Evolutionary conservation across 495 filamentous ascomycete species (phyloP).

Genomic region (Astrocystis sublimbata): DNA sequence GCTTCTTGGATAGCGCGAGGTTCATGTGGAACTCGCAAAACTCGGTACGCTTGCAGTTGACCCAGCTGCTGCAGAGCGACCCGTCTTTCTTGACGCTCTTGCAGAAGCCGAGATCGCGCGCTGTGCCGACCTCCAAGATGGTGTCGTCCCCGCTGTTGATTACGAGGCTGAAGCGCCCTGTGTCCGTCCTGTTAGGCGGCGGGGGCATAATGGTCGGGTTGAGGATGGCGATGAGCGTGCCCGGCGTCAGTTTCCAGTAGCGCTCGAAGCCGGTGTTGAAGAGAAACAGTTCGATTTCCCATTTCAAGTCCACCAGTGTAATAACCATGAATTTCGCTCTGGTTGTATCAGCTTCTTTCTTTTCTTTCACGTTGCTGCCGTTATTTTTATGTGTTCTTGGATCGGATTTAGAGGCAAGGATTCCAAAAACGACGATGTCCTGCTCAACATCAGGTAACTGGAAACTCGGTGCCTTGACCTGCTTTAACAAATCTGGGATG

Average conservation of each 20-base stretch:
- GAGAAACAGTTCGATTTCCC: constrained; percentile 87
- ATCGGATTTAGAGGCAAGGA: constrained; percentile 82
- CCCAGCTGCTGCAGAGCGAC: constrained; percentile 75
- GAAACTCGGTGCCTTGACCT: constrained; percentile 81
- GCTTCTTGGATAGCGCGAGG: constrained; percentile 68
- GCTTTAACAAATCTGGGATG: constrained; percentile 79
- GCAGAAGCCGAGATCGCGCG: constrained; percentile 87
- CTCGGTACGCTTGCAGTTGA: constrained; percentile 83
- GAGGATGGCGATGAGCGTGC: constrained; percentile 88
- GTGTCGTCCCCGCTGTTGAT: constrained; percentile 83
- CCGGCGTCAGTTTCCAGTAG: constrained; percentile 85
- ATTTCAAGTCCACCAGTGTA: constrained; percentile 82
- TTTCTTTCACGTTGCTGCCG: constrained; percentile 34
- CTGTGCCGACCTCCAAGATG: constrained; percentile 82
- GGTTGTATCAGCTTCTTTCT: constrained; percentile 43
- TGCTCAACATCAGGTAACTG: constrained; percentile 79
- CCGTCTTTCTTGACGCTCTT: constrained; percentile 83
- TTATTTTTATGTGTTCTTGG: constrained; percentile 69
- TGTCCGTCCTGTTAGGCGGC: constrained; percentile 66
- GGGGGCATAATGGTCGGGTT: constrained; percentile 92
- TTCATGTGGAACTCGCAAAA: constrained; percentile 94
- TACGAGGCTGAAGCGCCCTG: constrained; percentile 78
- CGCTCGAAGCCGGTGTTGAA: constrained; percentile 88
- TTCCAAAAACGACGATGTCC: constrained; percentile 84
- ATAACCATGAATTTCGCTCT: constrained; percentile 88